phyloP scores from a whole-genome alignment of 768 basidiomycete genomes.

The Leccinellum rugosiceps region DNA sequence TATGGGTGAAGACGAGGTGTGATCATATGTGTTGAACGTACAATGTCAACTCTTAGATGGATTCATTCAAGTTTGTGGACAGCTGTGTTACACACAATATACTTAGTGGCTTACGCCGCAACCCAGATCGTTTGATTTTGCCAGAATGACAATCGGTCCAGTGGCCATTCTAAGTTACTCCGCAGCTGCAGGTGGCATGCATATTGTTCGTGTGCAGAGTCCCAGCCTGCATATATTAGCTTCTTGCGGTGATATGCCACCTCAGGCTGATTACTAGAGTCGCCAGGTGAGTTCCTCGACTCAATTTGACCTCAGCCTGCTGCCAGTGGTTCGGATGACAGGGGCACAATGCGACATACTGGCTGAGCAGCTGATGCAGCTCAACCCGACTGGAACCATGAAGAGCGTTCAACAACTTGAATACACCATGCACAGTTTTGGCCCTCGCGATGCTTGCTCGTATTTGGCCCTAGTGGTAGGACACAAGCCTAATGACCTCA shows the following conservation, averaged over 20 bases:
- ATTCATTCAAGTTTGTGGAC: neutral
- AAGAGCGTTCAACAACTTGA: too few species aligned
- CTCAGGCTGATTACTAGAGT: neutral
- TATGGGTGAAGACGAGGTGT: constrained; percentile 26
- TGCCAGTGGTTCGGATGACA: too few species aligned
- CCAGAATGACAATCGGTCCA: neutral
- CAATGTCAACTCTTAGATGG: neutral
- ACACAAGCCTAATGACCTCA: too few species aligned
- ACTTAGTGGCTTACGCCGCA: neutral
- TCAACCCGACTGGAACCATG: too few species aligned
- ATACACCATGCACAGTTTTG: too few species aligned
- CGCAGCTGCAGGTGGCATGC: neutral
- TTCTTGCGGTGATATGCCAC: neutral
- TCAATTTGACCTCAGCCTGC: neutral
- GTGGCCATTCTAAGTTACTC: neutral
- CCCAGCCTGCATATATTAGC: neutral
- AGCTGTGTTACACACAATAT: neutral
- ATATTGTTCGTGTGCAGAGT: neutral
- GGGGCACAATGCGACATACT: too few species aligned
- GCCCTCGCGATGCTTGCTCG: too few species aligned
- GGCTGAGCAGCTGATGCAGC: too few species aligned
- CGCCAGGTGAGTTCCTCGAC: neutral
- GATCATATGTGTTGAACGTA: neutral
- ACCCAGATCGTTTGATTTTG: neutral
- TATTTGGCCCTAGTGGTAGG: too few species aligned